These are phyloP conservation scores for Trichosporon inkin DNA, from an alignment of 1,284 basidiomycete species.

Conservation along the genomic window DNA sequence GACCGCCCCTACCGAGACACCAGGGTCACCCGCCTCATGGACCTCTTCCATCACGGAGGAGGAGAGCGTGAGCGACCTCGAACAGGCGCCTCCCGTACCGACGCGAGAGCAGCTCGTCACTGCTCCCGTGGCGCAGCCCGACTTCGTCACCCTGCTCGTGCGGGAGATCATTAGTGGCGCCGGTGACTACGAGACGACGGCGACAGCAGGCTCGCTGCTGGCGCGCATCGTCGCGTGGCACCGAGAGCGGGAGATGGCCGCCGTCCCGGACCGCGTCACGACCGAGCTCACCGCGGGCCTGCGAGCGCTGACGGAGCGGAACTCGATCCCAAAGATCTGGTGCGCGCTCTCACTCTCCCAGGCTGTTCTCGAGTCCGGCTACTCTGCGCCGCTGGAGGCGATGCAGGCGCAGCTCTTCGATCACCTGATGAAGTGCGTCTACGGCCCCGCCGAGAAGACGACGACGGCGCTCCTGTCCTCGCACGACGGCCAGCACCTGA, in stretches of 20 bases:
- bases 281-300: not conserved
- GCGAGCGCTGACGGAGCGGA: not conserved
- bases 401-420: constrained; percentile 4
- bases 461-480: not conserved
- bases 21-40: not conserved
- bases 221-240: not conserved
- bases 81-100: not conserved
- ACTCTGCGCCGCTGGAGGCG: constrained; percentile 3
- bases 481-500: constrained; percentile 1
- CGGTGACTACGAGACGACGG: not conserved
- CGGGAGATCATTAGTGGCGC: constrained; percentile 2
- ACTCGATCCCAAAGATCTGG: constrained; percentile 7
- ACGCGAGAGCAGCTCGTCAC: constrained; percentile 6
- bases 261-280: not conserved
- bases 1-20: not conserved
- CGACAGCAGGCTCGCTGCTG: not conserved
- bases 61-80: not conserved
- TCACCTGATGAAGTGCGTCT: constrained; percentile 4
- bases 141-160: not conserved
- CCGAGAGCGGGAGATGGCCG: constrained; percentile 2
- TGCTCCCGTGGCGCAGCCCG: not conserved
- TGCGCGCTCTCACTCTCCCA: not conserved
- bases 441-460: constrained; percentile 2
- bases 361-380: not conserved
- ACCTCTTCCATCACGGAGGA: not conserved